A percentile compares a stretch with the other conserved stretches of the same genome.
These are phyloP conservation scores for Hordeum vulgare DNA, from an alignment of 176 grass and related monocot species.

Conservation along the genomic window MorexV3_pseudomolecules_assembly NC_058524.1:18950760-18951259, in stretches of 20 bases:
- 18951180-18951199: neutral
- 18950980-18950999: no score
- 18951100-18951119: neutral
- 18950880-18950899: slow-evolving; percentile 1
- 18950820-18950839: slow-evolving; percentile 29
- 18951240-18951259: neutral
- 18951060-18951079: no score
- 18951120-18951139: slow-evolving; percentile 8
- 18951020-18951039: no score
- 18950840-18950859: neutral
- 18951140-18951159: neutral
- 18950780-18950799: neutral
- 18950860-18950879: neutral
- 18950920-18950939: neutral
- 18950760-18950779: no score
- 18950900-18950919: no score
- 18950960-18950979: neutral
- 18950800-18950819: neutral
- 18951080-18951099: neutral
- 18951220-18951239: neutral
- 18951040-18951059: no score
- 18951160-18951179: neutral
- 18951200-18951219: neutral
- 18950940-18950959: neutral
- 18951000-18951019: no score